These are phyloP conservation scores for Flaveria sonorensis DNA, from an alignment of 129 eudicot species.

Conservation along the genomic window DNA sequence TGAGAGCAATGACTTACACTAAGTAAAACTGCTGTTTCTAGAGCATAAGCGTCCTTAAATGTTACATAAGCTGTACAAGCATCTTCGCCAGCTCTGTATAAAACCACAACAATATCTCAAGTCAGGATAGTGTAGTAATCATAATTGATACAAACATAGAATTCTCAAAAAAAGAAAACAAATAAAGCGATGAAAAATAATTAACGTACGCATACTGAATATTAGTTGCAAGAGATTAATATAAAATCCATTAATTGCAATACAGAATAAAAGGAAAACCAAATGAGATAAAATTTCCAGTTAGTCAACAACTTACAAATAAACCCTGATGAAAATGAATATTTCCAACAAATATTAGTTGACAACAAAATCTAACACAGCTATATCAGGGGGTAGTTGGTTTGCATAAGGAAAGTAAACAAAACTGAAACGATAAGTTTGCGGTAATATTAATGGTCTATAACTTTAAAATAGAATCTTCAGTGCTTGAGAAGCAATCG, in stretches of 20 bases:
- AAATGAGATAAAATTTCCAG: not conserved
- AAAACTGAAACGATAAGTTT: slow-evolving; percentile 5
- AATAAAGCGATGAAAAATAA: not conserved
- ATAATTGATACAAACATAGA: slow-evolving; percentile 10
- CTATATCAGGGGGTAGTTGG: not conserved
- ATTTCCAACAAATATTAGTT: not conserved
- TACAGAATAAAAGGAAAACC: not conserved
- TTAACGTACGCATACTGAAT: not conserved
- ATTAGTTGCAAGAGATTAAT: no score
- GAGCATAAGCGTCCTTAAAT: slow-evolving; percentile 71
- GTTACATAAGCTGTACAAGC: slow-evolving; percentile 90
- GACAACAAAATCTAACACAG: not conserved
- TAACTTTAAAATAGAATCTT: not conserved
- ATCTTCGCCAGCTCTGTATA: slow-evolving; percentile 78
- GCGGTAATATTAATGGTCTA: not conserved
- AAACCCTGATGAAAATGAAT: slow-evolving; percentile 9
- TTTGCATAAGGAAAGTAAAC: slow-evolving; percentile 1
- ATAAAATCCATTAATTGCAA: not conserved
- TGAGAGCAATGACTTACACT: slow-evolving; percentile 62
- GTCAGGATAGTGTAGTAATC: slow-evolving; percentile 30
- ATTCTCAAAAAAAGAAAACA: not conserved
- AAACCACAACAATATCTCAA: slow-evolving; percentile 24
- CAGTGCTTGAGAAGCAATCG: not conserved
- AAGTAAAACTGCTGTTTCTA: slow-evolving; percentile 89
- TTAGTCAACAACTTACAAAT: not conserved